These are phyloP conservation scores for Zygoascus bituminiphila DNA, from an alignment of 805 yeast species.

Conservation along the genomic window DNA sequence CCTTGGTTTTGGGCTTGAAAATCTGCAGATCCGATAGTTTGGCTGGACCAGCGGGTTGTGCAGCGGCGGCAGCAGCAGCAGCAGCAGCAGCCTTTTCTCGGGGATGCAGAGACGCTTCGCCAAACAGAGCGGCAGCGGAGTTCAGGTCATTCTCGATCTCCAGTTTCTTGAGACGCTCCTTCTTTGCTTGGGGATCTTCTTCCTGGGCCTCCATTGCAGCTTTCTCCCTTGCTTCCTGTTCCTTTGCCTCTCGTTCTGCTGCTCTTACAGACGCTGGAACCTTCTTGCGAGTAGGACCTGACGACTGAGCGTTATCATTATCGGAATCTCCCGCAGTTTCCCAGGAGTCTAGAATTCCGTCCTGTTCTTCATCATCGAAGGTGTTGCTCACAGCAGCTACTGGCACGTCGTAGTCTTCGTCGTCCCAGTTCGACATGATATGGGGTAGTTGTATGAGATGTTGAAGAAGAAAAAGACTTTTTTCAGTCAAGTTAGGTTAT, in stretches of 20 bases:
- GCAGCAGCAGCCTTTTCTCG: slow-evolving; percentile 42
- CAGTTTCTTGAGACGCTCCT: slow-evolving; percentile 66
- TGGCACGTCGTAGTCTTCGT: slow-evolving; percentile 76
- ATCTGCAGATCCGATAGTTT: slow-evolving; percentile 42
- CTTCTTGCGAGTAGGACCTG: slow-evolving; percentile 37
- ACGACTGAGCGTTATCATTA: slow-evolving; percentile 46
- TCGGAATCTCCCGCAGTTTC: slow-evolving; percentile 60
- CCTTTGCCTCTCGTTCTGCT: slow-evolving; percentile 34
- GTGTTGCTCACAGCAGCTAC: slow-evolving; percentile 59
- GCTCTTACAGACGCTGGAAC: slow-evolving; percentile 34
- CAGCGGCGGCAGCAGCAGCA: slow-evolving; percentile 28
- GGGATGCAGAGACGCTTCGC: slow-evolving; percentile 41
- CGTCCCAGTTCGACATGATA: slow-evolving; percentile 40
- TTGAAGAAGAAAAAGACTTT: too few species aligned
- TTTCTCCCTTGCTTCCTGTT: slow-evolving; percentile 41
- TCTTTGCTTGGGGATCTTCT: slow-evolving; percentile 66
- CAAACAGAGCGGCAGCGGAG: slow-evolving; percentile 88
- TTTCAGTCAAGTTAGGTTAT: too few species aligned
- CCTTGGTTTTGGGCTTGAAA: slow-evolving; percentile 73
- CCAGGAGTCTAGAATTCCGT: slow-evolving; percentile 89
- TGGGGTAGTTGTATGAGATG: too few species aligned
- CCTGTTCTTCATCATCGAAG: slow-evolving; percentile 56
- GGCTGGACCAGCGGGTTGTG: slow-evolving; percentile 31
- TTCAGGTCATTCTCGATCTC: slow-evolving; percentile 81
- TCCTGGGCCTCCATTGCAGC: slow-evolving; percentile 36